Evolutionary conservation across 139 green algal genomes (phyloP), one percentile per base, ranked within the genome.

Genomic region (Nannochloris sp.): DNA sequence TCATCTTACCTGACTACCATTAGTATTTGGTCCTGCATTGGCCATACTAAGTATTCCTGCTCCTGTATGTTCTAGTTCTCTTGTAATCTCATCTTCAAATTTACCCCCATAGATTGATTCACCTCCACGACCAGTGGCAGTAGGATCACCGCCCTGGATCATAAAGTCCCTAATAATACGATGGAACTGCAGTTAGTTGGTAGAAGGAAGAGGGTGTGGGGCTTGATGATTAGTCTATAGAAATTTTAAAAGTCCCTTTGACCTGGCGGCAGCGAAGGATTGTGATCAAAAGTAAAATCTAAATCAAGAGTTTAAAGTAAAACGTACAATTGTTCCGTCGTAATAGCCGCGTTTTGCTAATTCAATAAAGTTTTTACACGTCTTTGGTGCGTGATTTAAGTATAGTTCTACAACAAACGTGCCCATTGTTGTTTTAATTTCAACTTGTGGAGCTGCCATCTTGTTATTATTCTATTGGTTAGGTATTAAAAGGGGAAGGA

Each of bases 131-230:
- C 93, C 93, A 2, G 87, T 97, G 38, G 91, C 93, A 0, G 92
- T 96, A 7, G 93, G 93, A 63, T 99, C 93, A 33, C 93, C 93
- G 7, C 91, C 92, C 71, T 95, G 87, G 7, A 95, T 86, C 90
- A 97, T 96, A 72, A 97, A 97, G 67, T 95, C 89, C 46, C 82
- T 48, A 25, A 92, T 92, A 61, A 92, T 81, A 15, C 86, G 62
- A 46, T 92, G 86, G 58, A 91, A 89, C 61, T 75, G 64, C 6
- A 7, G 10, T 5, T n/a, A 14, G 61, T 34, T 39, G 13, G 31
- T 13, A 39, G 9, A 27, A 25, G 39, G 29, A 29, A 56, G 34
- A 46, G 13, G 60, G 15, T 24, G 34, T 31, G 60, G 10, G 44
- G 13, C 19, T 45, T 0, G 54, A 64, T 9, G 39, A 53, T n/a